Conservation (phyloP, 805 yeast species). For the Yarrowia sp. region DNA sequence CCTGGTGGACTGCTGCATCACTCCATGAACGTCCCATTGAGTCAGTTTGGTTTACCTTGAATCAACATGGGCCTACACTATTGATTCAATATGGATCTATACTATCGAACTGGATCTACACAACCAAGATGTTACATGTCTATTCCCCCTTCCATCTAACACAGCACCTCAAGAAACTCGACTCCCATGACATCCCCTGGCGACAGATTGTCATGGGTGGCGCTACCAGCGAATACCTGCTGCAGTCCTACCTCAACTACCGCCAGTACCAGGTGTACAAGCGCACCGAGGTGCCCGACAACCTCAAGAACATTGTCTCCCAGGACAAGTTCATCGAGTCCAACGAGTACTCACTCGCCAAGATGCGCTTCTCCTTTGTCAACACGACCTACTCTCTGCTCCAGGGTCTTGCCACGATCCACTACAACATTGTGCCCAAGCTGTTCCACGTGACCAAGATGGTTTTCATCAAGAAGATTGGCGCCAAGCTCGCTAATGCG, state of each 20-base stretch:
- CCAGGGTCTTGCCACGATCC: constrained; percentile 57
- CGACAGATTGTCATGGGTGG: constrained; percentile 70
- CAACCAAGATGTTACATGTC: not conserved
- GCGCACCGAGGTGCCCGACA: constrained; percentile 59
- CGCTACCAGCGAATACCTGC: constrained; percentile 68
- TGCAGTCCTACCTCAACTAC: constrained; percentile 68
- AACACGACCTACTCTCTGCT: constrained; percentile 50
- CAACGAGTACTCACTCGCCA: constrained; percentile 75
- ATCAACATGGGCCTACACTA: too few relatives aligned
- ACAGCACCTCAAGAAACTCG: constrained; percentile 43
- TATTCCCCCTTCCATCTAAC: not conserved
- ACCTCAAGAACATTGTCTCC: constrained; percentile 65
- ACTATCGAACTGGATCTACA: too few relatives aligned
- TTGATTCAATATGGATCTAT: too few relatives aligned
- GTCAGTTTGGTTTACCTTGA: too few relatives aligned
- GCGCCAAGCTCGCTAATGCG: constrained; percentile 46
- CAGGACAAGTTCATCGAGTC: constrained; percentile 73
- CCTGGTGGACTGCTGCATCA: too few relatives aligned
- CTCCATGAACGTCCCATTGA: too few relatives aligned
- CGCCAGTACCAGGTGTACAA: constrained; percentile 74
- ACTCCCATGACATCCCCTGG: constrained; percentile 75
- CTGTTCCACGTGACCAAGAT: constrained; percentile 55
- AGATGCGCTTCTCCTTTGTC: constrained; percentile 65
- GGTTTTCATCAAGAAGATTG: constrained; percentile 32
- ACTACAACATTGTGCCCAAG: constrained; percentile 61